Base-by-base conservation (phyloP, 106 monocot genomes). In the Chionographis japonica region DNA sequence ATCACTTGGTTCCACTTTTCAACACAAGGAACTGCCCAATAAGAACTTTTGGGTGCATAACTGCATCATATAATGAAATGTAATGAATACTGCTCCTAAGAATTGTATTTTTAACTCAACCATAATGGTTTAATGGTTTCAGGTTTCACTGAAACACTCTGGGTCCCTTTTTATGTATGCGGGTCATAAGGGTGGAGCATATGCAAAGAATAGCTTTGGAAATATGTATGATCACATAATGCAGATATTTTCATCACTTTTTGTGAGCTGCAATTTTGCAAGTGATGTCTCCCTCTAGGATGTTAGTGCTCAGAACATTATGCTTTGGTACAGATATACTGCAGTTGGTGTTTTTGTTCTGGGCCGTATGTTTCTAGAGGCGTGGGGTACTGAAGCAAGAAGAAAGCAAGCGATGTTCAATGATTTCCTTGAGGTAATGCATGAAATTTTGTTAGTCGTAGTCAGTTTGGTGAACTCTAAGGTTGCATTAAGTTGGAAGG, bases 131-230 rank as follows among this genome's bases (percentile, higher is more conserved):
- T 35, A 38, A 61, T 70, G 49, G 20, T 39, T 80, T 11, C 62
- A 98, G 98, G 98, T 98, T 27, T 93, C 98, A 14, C 87, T 98
- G 20, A 98, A 98, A 60, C 98, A 98, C 60, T 98, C 98, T 50
- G 98, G 98, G 40, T 98, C 98, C 9, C 93, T 98, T 60, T 98
- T 98, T 77, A 98, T 98, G 98, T 98, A 93, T 77, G 92, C 98
- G n/a, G 98, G 98, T n/a, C 85, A 93, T 79, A 73, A 83, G 64
- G 98, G 98, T 55, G 98, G 98, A 69, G 98, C 98, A 71, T 98
- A 98, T 87, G 98, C 98, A 16, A 98, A 98, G 61, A 98, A 98
- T 51, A 98, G 98, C 67, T 98, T 87, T 78, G 98, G 98, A 56
- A 98, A 98, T 72, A 73, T 98, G 98, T 98, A 82, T 62, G 79